These are phyloP conservation scores for Endoconidiophora laricicola DNA, from an alignment of 2,329 filamentous ascomycete genomes.

Conservation along the genomic window DNA sequence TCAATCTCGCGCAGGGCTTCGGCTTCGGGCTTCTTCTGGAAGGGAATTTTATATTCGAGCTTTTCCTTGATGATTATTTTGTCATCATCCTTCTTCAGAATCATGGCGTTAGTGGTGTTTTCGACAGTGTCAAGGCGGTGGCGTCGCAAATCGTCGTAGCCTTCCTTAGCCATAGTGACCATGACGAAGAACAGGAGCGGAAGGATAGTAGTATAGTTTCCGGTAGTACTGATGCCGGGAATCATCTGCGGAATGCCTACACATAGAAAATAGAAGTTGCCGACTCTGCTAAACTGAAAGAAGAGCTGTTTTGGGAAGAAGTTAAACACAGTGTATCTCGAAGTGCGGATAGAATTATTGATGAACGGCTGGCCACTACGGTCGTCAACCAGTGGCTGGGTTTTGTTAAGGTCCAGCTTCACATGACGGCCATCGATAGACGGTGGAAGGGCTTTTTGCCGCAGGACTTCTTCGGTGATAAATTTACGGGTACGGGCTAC, in stretches of 20 bases:
- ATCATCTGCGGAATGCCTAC: slow-evolving; percentile 70
- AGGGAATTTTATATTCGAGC: slow-evolving; percentile 8
- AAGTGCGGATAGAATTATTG: slow-evolving; percentile 57
- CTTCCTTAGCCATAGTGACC: slow-evolving; percentile 71
- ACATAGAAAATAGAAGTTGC: slow-evolving; percentile 77
- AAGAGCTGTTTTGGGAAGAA: slow-evolving; percentile 74
- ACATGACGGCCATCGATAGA: slow-evolving; percentile 51
- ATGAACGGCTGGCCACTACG: slow-evolving; percentile 33
- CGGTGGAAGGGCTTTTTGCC: slow-evolving; percentile 49
- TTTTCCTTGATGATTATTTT: neutral
- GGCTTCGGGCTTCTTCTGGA: slow-evolving; percentile 24
- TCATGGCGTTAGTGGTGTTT: slow-evolving; percentile 40
- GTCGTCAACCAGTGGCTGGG: slow-evolving; percentile 29
- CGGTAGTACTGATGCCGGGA: slow-evolving; percentile 59
- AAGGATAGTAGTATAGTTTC: slow-evolving; percentile 57
- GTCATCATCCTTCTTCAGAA: slow-evolving; percentile 16
- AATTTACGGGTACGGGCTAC: slow-evolving; percentile 2
- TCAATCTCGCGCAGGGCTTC: slow-evolving; percentile 18
- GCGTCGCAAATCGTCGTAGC: slow-evolving; percentile 68
- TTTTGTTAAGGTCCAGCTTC: slow-evolving; percentile 25
- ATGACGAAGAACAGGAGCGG: slow-evolving; percentile 61
- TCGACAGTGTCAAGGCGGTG: slow-evolving; percentile 70
- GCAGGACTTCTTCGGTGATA: slow-evolving; percentile 34
- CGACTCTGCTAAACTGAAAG: slow-evolving; percentile 72
- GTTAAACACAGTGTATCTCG: slow-evolving; percentile 68